Evolutionary conservation across 2,329 filamentous ascomycete species (phyloP).

Genomic region (Neoascochyta sp.): DNA sequence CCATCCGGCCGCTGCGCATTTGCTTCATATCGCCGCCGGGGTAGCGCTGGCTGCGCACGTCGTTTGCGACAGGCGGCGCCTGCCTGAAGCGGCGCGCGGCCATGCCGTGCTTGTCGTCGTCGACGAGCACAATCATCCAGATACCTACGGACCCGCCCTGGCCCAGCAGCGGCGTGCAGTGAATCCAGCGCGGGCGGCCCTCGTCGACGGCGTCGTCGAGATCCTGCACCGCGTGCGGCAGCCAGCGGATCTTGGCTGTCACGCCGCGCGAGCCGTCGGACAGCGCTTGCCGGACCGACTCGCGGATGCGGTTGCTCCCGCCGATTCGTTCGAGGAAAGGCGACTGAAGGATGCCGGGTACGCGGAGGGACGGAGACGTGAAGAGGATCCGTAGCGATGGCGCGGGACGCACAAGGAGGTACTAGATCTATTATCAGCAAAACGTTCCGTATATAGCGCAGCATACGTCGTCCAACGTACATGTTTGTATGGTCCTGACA

Average conservation of each 20-base stretch:
- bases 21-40: conserved; percentile 1
- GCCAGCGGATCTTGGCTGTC: conserved; percentile 71
- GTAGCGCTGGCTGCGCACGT: conserved; percentile 16
- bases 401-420: conserved; percentile 47
- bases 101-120: conserved; percentile 43
- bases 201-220: conserved; percentile 49
- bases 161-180: conserved; percentile 69
- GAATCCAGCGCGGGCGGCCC: conserved; percentile 69
- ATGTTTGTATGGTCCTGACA: conserved; percentile 55
- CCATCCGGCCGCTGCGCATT: conserved; percentile 3
- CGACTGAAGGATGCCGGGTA: conserved; percentile 49
- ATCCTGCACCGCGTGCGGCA: conserved; percentile 37
- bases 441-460: too few relatives aligned
- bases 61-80: conserved; percentile 29
- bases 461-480: too few relatives aligned
- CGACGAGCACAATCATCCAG: conserved; percentile 74
- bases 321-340: conserved; percentile 49
- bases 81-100: conserved; percentile 26
- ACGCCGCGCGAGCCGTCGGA: conserved; percentile 62
- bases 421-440: too few relatives aligned
- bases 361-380: conserved; percentile 48
- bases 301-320: conserved; percentile 50
- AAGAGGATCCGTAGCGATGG: conserved; percentile 51
- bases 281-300: conserved; percentile 58
- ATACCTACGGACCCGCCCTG: conserved; percentile 66